Evolutionary conservation across 225 moss, liverwort and hornwort genomes (phyloP).

Genomic region (Neckera pumila): DNA sequence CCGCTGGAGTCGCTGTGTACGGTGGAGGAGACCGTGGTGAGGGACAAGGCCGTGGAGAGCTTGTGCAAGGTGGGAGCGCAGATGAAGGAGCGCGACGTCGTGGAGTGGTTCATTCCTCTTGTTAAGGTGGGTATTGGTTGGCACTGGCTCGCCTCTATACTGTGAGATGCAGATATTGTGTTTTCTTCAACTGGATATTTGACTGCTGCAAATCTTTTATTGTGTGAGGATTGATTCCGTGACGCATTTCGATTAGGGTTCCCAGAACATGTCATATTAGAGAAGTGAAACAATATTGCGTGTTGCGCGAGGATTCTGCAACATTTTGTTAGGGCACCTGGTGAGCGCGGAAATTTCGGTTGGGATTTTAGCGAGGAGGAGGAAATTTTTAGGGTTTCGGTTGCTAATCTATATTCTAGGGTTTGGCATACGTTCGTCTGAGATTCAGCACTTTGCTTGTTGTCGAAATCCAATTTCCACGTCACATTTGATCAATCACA

Average conservation of each 20-base stretch:
- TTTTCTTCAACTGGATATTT: background rate
- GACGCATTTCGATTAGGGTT: background rate
- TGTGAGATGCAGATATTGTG: background rate
- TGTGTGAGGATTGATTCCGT: background rate
- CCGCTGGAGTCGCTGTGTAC: constrained; percentile 77
- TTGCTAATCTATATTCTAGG: background rate
- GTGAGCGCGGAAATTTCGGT: background rate
- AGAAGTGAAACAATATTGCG: background rate
- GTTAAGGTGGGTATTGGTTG: constrained; percentile 46
- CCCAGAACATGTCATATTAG: background rate
- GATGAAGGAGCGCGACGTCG: constrained; percentile 93
- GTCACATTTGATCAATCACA: background rate
- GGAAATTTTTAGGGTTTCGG: background rate
- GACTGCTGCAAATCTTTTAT: background rate
- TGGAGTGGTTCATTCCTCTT: constrained; percentile 89
- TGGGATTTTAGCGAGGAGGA: background rate
- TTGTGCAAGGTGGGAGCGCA: constrained; percentile 83
- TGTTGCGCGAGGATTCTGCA: background rate
- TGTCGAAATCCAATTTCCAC: background rate
- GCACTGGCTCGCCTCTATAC: background rate
- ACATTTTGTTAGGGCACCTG: background rate
- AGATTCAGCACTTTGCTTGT: too few species aligned
- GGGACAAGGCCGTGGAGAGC: constrained; percentile 87
- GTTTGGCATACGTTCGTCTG: background rate
- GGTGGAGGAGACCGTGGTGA: constrained; percentile 92